A percentile compares a stretch with the other conserved stretches of the same genome.
Evolutionary conservation across 164 flowering plant genomes (phyloP).

Genomic region (Platanus orientalis): DNA sequence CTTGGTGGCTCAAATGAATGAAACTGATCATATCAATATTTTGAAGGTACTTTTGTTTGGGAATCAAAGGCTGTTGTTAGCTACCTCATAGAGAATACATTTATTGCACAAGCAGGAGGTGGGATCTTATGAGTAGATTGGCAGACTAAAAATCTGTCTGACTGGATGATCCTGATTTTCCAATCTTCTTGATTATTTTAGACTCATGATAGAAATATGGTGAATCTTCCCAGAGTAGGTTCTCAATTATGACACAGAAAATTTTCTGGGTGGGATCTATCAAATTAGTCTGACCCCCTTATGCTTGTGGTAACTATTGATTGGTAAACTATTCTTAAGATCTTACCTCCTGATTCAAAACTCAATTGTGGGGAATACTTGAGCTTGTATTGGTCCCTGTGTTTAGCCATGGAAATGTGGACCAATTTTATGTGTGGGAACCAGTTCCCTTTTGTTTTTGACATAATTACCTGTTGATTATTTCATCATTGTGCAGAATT

Average conservation of each 20-base stretch:
- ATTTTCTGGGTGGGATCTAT: not conserved
- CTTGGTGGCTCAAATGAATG: slow-evolving; percentile 77
- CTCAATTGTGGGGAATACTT: too few species aligned
- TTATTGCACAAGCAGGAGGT: too few species aligned
- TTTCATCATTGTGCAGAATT: too few species aligned
- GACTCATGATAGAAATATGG: not conserved
- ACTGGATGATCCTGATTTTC: slow-evolving; percentile 1
- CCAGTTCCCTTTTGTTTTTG: too few species aligned
- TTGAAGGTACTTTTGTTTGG: slow-evolving; percentile 60
- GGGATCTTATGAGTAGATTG: too few species aligned
- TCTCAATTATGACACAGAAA: not conserved
- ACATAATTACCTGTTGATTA: too few species aligned
- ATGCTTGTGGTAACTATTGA: too few species aligned
- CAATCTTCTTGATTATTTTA: too few species aligned
- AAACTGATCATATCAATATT: slow-evolving; percentile 88
- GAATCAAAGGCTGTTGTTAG: not conserved
- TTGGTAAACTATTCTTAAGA: not conserved
- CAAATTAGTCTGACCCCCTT: not conserved
- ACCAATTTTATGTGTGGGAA: too few species aligned
- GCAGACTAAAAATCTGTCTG: not conserved
- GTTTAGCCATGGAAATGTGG: too few species aligned
- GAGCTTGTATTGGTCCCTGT: too few species aligned
- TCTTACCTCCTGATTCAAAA: not conserved
- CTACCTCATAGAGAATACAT: too few species aligned
- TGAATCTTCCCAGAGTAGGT: not conserved